Base-by-base conservation (phyloP, 2,329 filamentous ascomycete genomes). In the Madurella mycetomatis region DNA sequence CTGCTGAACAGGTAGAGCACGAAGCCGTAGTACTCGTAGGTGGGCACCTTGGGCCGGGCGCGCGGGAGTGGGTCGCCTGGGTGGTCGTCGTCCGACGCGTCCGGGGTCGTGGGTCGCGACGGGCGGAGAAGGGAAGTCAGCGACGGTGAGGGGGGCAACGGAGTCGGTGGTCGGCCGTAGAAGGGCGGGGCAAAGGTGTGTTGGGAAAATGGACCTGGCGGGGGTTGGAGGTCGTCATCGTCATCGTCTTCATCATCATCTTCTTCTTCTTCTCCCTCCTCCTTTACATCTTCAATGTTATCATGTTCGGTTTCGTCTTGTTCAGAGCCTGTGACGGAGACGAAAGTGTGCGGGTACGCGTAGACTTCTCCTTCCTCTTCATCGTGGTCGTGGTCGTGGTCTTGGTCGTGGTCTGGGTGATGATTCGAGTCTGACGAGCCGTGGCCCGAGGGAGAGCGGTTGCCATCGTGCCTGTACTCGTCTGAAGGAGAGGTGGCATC, bases 21-120 rank as follows among this genome's bases (percentile, higher is more conserved):
- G 73, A 99, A 99, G 69, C 94, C 94, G 70, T 97, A 97, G 81
- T 97, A 99, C 70, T 99, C 94, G 75, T 99, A 97, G 0, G 94
- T 99, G n/a, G 94, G 94, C 2, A 99, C 92, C 68, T 94, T 91
- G 1, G 94, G 94, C 51, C 87, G 87, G 1, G 91, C 92, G 53
- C 90, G 87, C 5, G 92, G 90, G 16, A 96, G 83, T 1, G 81
- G 86, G 64, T 85, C 79, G 39, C 87, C 59, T 11, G 17, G 41
- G 37, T 49, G 45, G 31, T 97, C 92, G 62, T 92, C 87, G 72
- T 95, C 92, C 0, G 90, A 95, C 40, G 86, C 89, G 67, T 96
- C 92, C 13, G 94, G 92, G 0, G 92, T 97, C 1, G 90, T 95
- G 1, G 92, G 92, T n/a, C 92, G 82, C 25, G 90, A 95, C 2